phyloP scores from a whole-genome alignment of 768 basidiomycete genomes.

The Boletellus emodensis region DNA sequence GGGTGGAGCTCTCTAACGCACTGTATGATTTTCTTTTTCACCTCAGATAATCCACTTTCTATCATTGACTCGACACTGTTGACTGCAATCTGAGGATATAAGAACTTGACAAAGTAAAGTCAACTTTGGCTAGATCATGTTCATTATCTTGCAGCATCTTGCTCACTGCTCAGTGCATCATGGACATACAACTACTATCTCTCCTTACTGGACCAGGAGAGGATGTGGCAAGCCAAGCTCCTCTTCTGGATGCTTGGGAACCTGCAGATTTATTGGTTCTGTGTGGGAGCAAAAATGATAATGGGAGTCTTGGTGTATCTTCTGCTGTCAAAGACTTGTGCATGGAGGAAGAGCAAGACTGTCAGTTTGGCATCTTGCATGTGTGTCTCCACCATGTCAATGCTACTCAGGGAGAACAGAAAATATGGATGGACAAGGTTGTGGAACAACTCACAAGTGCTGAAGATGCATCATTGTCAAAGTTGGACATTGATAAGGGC shows the following conservation, averaged over 20 bases:
- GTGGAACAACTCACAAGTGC: constrained; percentile 13
- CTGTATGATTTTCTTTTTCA: too few species aligned
- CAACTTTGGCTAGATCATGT: constrained; percentile 27
- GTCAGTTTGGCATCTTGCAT: constrained; percentile 1
- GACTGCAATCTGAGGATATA: too few species aligned
- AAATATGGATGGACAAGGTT: constrained; percentile 21
- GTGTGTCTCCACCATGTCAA: too few species aligned
- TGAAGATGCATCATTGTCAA: constrained; percentile 5
- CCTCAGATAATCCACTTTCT: too few species aligned
- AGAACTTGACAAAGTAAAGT: too few species aligned
- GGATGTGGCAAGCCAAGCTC: constrained; percentile 20
- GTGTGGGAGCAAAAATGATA: constrained; percentile 15
- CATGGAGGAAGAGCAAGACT: constrained; percentile 12
- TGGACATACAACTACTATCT: constrained; percentile 31
- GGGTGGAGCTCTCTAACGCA: too few species aligned
- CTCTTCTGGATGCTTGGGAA: constrained; percentile 13
- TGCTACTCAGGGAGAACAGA: constrained; percentile 13
- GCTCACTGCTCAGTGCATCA: constrained; percentile 25
- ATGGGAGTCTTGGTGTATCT: constrained; percentile 20
- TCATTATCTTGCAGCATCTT: constrained; percentile 27
- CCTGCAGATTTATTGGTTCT: constrained; percentile 11
- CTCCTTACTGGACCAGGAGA: constrained; percentile 30
- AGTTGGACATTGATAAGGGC: not conserved
- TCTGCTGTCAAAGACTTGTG: constrained; percentile 9
- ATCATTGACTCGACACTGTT: too few species aligned